These are phyloP conservation scores for Raffaelea albimanens DNA, from an alignment of 2,329 filamentous ascomycete genomes.

Conservation along the genomic window DNA sequence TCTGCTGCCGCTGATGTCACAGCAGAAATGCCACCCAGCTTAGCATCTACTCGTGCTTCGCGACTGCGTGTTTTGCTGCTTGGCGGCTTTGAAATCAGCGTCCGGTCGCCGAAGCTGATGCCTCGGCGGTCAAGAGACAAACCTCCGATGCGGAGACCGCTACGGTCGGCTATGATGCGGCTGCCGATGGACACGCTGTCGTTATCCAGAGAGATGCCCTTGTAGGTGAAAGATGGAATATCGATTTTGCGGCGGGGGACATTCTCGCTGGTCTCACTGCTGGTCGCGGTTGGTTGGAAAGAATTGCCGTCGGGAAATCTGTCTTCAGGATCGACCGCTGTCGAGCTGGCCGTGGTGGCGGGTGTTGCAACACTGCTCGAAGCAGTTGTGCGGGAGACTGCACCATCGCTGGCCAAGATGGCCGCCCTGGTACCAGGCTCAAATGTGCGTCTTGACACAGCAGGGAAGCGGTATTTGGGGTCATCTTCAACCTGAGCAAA, in stretches of 20 bases:
- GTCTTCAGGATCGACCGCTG: too few species aligned
- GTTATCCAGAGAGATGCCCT: constrained; percentile 31
- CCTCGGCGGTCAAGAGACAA: constrained; percentile 28
- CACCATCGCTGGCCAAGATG: too few species aligned
- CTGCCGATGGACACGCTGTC: constrained; percentile 33
- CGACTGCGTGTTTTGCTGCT: background rate
- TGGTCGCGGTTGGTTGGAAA: background rate
- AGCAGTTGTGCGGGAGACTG: background rate
- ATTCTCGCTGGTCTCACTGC: background rate
- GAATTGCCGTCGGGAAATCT: too few species aligned
- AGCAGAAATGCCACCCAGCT: background rate
- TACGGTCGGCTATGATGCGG: constrained; percentile 31
- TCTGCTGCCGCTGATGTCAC: background rate
- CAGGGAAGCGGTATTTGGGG: background rate
- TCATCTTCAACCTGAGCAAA: background rate
- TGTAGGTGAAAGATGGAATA: constrained; percentile 19
- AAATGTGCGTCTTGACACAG: too few species aligned
- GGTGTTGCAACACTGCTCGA: too few species aligned
- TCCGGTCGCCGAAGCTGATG: constrained; percentile 17
- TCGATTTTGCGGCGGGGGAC: constrained; percentile 6
- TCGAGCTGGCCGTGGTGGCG: too few species aligned
- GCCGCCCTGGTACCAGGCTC: too few species aligned
- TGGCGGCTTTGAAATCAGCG: constrained; percentile 11
- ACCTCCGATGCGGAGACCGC: constrained; percentile 35
- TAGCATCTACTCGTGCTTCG: background rate